phyloP scores from a whole-genome alignment of 2,329 filamentous ascomycete genomes.

The Coniochaeta hoffmannii region DNA sequence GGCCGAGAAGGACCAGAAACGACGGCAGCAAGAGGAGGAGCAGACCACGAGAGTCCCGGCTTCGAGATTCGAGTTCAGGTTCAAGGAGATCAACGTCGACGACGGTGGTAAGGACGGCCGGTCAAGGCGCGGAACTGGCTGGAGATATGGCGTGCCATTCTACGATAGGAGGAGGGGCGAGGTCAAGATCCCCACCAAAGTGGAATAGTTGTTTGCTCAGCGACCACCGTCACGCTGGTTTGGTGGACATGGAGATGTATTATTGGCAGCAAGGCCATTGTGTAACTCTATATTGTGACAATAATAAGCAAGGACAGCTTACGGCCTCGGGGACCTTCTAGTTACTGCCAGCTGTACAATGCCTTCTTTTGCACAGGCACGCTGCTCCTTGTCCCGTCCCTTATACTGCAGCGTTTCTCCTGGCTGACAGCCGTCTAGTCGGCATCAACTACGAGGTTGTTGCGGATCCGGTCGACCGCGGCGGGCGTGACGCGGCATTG shows the following conservation, averaged over 20 bases:
- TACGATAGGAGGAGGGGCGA: conserved; percentile 56
- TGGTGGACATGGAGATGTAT: not conserved
- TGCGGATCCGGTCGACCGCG: conserved; percentile 44
- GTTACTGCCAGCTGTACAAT: conserved; percentile 3
- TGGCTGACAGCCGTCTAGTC: conserved; percentile 13
- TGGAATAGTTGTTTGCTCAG: conserved; percentile 30
- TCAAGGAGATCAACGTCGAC: conserved; percentile 51
- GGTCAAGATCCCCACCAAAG: conserved; percentile 60
- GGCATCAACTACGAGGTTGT: conserved; percentile 35
- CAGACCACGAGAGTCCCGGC: conserved; percentile 37
- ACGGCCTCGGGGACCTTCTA: not conserved
- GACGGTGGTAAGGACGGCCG: conserved; percentile 47
- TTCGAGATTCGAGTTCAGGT: conserved; percentile 55
- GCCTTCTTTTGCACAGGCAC: too few species aligned
- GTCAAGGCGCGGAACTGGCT: conserved; percentile 44
- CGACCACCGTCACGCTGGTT: not conserved
- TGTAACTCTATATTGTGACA: not conserved
- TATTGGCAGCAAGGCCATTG: not conserved
- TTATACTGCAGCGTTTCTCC: too few species aligned
- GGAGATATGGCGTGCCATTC: conserved; percentile 56
- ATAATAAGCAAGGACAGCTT: not conserved
- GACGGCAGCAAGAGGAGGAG: conserved; percentile 28
- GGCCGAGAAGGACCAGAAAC: conserved; percentile 23
- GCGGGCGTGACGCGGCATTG: conserved; percentile 49
- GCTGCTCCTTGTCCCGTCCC: too few species aligned